These are phyloP conservation scores for Claviceps sp. DNA, from an alignment of 2,329 filamentous ascomycete species.

Conservation along the genomic window DNA sequence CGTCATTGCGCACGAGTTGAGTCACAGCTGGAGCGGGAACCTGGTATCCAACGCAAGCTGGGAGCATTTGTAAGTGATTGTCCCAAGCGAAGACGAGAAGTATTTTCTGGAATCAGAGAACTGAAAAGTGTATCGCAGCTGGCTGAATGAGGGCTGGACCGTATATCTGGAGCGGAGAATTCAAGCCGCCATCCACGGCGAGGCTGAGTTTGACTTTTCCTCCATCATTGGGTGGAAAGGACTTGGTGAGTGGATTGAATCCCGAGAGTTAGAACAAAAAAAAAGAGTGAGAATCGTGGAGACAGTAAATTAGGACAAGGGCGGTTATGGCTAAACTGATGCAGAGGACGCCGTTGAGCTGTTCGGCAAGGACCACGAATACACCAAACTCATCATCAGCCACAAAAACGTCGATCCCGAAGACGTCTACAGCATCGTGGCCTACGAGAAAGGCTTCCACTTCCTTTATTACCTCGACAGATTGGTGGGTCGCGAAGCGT, in stretches of 20 bases:
- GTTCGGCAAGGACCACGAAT: conserved; percentile 75
- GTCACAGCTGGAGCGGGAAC: conserved; percentile 79
- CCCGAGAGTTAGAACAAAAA: background rate
- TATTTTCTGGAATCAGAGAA: too few species aligned
- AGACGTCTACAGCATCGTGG: conserved; percentile 83
- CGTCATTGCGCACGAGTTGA: conserved; percentile 80
- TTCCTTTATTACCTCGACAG: conserved; percentile 87
- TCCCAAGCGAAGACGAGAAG: background rate
- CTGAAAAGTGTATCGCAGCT: conserved; percentile 25
- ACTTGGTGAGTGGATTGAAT: conserved; percentile 35
- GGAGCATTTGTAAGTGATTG: conserved; percentile 57
- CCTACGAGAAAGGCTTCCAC: conserved; percentile 94
- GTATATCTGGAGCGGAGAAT: conserved; percentile 86
- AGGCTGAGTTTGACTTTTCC: conserved; percentile 80
- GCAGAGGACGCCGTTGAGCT: conserved; percentile 61
- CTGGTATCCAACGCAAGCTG: conserved; percentile 65
- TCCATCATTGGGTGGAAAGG: conserved; percentile 94
- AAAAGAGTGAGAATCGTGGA: background rate
- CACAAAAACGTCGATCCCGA: conserved; percentile 88
- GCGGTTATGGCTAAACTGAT: background rate
- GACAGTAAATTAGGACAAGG: background rate
- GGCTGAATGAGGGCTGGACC: conserved; percentile 77
- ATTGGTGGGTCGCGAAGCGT: conserved; percentile 70
- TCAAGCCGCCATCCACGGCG: conserved; percentile 62
- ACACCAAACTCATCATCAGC: conserved; percentile 80